These are phyloP conservation scores for Paulownia fortunei DNA, from an alignment of 257 asterid genomes.

Conservation along the genomic window DNA sequence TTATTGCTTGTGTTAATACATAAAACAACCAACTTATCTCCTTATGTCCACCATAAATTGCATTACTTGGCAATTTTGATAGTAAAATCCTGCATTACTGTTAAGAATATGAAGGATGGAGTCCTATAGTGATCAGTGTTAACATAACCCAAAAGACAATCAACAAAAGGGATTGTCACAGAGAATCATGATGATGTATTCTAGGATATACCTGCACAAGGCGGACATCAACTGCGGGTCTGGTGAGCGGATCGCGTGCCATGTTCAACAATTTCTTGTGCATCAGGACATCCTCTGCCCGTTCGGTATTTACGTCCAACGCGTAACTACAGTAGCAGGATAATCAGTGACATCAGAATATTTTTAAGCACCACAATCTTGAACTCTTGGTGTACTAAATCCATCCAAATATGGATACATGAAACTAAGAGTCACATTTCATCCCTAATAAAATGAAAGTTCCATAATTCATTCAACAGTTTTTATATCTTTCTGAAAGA, in stretches of 20 bases:
- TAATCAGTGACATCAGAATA: background rate
- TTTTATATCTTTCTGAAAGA: background rate
- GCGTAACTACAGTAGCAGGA: conserved; percentile 66
- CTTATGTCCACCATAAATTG: background rate
- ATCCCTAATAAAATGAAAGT: conserved; percentile 3
- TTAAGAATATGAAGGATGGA: background rate
- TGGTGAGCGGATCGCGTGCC: conserved; percentile 73
- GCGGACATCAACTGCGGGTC: conserved; percentile 89
- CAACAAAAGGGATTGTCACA: background rate
- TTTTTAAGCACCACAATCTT: conserved; percentile 7
- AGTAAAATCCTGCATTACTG: background rate
- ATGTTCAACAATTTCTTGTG: conserved; percentile 80
- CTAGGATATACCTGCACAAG: conserved; percentile 70
- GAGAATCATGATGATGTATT: background rate
- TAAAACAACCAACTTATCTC: background rate
- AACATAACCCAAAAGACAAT: background rate
- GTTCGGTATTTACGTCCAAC: conserved; percentile 79
- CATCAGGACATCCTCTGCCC: conserved; percentile 86
- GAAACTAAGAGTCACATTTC: background rate
- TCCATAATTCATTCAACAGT: conserved; percentile 20
- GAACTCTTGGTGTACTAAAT: background rate
- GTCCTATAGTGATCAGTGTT: too few relatives aligned
- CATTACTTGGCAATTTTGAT: background rate
- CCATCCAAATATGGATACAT: background rate
- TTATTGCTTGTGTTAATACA: background rate